Conservation (phyloP, 192 early-diverging fungal species). For the Backusella mclennaniae region DNA sequence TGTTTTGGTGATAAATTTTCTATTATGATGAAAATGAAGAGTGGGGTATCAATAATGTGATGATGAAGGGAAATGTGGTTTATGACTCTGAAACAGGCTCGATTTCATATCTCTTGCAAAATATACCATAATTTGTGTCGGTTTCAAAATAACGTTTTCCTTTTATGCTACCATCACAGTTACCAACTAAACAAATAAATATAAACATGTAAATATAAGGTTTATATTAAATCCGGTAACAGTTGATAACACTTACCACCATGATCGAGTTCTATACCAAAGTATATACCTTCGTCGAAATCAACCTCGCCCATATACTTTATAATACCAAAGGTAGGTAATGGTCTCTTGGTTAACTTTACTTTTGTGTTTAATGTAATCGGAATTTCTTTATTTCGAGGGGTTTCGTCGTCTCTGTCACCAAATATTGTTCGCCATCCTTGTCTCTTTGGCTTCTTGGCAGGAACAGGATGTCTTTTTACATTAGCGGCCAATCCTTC, state of each 20-base stretch:
- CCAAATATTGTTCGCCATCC: slow-evolving; percentile 22
- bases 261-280: slow-evolving; percentile 37
- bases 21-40: not conserved
- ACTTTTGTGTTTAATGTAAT: slow-evolving; percentile 21
- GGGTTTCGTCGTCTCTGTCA: slow-evolving; percentile 19
- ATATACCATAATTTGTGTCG: slow-evolving; percentile 33
- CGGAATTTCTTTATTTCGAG: slow-evolving; percentile 1
- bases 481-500: not conserved
- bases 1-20: not conserved
- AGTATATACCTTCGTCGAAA: slow-evolving; percentile 10
- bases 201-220: not conserved
- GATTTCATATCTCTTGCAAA: slow-evolving; percentile 24
- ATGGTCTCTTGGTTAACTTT: slow-evolving; percentile 23
- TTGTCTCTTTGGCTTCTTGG: slow-evolving; percentile 1
- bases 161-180: slow-evolving; percentile 26
- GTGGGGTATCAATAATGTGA: not conserved
- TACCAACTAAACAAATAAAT: slow-evolving; percentile 24
- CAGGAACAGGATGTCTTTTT: not conserved
- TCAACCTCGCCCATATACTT: slow-evolving; percentile 25
- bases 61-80: not conserved
- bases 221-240: not conserved
- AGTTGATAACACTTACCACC: slow-evolving; percentile 22
- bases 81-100: not conserved
- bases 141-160: slow-evolving; percentile 34
- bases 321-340: slow-evolving; percentile 27